phyloP scores from a whole-genome alignment of 1,284 basidiomycete genomes.

The Fistulinella staudtii region DNA sequence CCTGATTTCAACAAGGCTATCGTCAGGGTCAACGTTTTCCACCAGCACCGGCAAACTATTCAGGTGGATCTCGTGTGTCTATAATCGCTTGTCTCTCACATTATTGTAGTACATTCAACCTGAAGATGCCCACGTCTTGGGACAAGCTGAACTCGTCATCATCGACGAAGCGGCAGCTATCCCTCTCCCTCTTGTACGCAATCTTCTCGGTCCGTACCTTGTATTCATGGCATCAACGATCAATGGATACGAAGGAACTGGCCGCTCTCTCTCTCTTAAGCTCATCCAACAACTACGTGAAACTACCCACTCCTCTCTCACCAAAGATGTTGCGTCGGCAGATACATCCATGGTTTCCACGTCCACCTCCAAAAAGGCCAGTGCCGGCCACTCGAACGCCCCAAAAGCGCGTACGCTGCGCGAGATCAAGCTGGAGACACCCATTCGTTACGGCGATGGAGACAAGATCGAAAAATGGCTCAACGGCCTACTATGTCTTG shows the following conservation, averaged over 20 bases:
- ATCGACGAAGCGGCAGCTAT: slow-evolving; percentile 99
- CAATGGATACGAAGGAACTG: slow-evolving; percentile 99
- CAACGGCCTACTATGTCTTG: slow-evolving; percentile 87
- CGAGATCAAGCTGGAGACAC: slow-evolving; percentile 93
- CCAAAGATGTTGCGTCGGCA: slow-evolving; percentile 51
- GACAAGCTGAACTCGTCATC: slow-evolving; percentile 96
- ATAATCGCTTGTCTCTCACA: neutral
- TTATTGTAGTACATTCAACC: slow-evolving; percentile 87
- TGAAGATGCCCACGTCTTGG: slow-evolving; percentile 94
- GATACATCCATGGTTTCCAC: slow-evolving; percentile 44
- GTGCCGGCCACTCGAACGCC: slow-evolving; percentile 42
- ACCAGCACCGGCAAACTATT: slow-evolving; percentile 90
- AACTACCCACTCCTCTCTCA: slow-evolving; percentile 68
- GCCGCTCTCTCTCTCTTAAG: slow-evolving; percentile 95
- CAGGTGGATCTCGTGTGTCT: slow-evolving; percentile 51
- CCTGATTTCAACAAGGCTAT: slow-evolving; percentile 95
- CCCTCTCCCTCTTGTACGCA: slow-evolving; percentile 90
- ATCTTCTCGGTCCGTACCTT: slow-evolving; percentile 95
- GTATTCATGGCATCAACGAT: slow-evolving; percentile 99
- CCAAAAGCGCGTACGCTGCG: slow-evolving; percentile 77
- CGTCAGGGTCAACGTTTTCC: slow-evolving; percentile 94
- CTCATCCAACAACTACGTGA: slow-evolving; percentile 96
- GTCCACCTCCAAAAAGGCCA: slow-evolving; percentile 48
- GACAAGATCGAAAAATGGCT: slow-evolving; percentile 97
- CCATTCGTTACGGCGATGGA: slow-evolving; percentile 87